Base-by-base conservation (phyloP, 208 protist species). In the Wallacemonas sp. region DNA sequence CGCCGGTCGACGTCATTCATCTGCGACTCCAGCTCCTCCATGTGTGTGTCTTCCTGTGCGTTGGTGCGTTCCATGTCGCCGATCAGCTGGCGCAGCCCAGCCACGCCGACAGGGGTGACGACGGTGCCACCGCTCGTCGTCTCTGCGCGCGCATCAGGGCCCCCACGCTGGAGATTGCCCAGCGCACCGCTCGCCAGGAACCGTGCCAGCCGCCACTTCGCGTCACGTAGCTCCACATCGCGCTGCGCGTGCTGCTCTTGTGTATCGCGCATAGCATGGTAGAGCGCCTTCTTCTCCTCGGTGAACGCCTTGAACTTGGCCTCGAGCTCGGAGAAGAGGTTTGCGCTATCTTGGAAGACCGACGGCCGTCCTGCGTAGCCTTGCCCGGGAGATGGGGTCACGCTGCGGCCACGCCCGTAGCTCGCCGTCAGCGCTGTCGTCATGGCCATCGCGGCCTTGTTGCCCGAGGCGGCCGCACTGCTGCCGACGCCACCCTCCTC, bases 151-250 rank as follows among this genome's bases (percentile, higher is more conserved):
- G 4, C 63, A 34, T 33, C 58, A 2, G 22, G 29, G 37, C 66
- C 73, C 1, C 66, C 77, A 4, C 70, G 67, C 17, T 62, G 58
- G 12, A 71, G 39, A 42, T 48, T 70, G 26, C 70, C 59, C 33
- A 63, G 63, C 42, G 63, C 53, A 53, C 71, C 70, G 38, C 77
- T 85, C 22, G 78, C 74, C n/a, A 93, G 63, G 46, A 89, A 91
- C 4, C 70, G 80, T 0, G 79, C 82, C 5, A 93, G 78, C 39
- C 83, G 85, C 84, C 83, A 91, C 61, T 89, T 82, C 32, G 80
- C 59, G 58, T 89, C 71, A 8, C 87, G 83, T 22, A 93, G 75
- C 63, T 79, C 65, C 5, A 84, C 72, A 38, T 93, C 83, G 1
- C 69, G 54, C 36, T 90, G 82, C 17, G 68, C 76, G 41, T 82